Percentiles rank a stretch among this genome's conserved stretches.
Conservation (phyloP, 345 rosid genomes). For the Eucalyptus polybractea region DNA sequence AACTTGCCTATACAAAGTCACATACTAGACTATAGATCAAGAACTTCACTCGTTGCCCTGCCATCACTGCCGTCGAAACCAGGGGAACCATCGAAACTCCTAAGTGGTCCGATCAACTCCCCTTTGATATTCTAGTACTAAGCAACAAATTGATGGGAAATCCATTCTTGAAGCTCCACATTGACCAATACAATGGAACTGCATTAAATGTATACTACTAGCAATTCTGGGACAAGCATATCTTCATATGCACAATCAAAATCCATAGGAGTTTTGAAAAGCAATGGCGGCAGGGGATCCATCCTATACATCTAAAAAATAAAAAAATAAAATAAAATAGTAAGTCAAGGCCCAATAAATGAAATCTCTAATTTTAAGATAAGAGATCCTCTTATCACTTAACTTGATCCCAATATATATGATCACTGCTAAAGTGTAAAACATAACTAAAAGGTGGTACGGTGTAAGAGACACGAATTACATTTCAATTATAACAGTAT, state of each 20-base stretch:
- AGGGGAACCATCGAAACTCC: background rate
- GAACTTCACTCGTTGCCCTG: background rate
- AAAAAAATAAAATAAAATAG: no score
- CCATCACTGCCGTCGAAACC: rapidly evolving
- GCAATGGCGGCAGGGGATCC: background rate
- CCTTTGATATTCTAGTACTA: background rate
- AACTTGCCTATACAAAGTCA: background rate
- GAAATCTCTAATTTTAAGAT: background rate
- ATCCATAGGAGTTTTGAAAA: background rate
- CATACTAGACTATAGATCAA: background rate
- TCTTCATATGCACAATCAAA: background rate
- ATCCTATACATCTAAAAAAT: no score
- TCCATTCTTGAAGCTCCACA: background rate
- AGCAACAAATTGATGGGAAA: background rate
- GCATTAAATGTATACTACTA: background rate
- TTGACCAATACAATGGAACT: background rate
- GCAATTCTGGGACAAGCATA: background rate
- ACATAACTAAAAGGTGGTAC: conserved; percentile 62
- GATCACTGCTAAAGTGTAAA: conserved; percentile 72
- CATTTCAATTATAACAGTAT: background rate
- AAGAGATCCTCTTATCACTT: background rate
- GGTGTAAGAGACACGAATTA: background rate
- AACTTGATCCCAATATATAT: conserved; percentile 27
- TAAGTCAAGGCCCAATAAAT: no score
- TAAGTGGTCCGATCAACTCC: background rate